These are phyloP conservation scores for Xylaria flabelliformis DNA, from an alignment of 495 filamentous ascomycete genomes.

Conservation along the genomic window DNA sequence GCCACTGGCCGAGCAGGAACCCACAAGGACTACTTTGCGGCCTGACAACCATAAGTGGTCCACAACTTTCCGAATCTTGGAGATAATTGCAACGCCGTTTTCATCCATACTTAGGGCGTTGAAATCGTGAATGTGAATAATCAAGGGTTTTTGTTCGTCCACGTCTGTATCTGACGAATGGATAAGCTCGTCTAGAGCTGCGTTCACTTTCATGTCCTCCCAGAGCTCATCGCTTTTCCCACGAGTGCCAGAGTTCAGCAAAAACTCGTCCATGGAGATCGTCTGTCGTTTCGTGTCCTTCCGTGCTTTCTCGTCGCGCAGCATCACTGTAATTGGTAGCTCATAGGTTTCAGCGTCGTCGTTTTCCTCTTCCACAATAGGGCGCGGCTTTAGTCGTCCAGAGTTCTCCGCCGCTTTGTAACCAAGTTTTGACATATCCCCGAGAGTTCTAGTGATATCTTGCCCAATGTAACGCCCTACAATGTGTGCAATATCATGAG, in stretches of 20 bases:
- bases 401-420: slow-evolving; percentile 63
- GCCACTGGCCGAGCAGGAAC: slow-evolving; percentile 56
- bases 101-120: slow-evolving; percentile 70
- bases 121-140: slow-evolving; percentile 84
- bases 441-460: slow-evolving; percentile 50
- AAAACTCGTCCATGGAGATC: slow-evolving; percentile 37
- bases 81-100: slow-evolving; percentile 66
- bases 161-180: slow-evolving; percentile 39
- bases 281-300: slow-evolving; percentile 32
- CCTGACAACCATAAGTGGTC: slow-evolving; percentile 71
- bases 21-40: slow-evolving; percentile 76
- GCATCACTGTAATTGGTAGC: slow-evolving; percentile 19
- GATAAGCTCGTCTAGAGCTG: slow-evolving; percentile 49
- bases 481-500: slow-evolving; percentile 80
- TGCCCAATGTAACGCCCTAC: slow-evolving; percentile 77
- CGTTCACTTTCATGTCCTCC: slow-evolving; percentile 51
- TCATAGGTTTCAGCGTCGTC: slow-evolving; percentile 10
- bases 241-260: slow-evolving; percentile 27
- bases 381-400: slow-evolving; percentile 38
- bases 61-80: slow-evolving; percentile 71
- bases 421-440: slow-evolving; percentile 62
- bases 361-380: slow-evolving; percentile 23
- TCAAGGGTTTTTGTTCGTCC: slow-evolving; percentile 46
- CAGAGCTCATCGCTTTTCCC: slow-evolving; percentile 45
- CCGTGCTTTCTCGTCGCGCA: slow-evolving; percentile 29